Conservation (phyloP, 1,139 yeast species). For the Wickerhamomyces sp. region DNA sequence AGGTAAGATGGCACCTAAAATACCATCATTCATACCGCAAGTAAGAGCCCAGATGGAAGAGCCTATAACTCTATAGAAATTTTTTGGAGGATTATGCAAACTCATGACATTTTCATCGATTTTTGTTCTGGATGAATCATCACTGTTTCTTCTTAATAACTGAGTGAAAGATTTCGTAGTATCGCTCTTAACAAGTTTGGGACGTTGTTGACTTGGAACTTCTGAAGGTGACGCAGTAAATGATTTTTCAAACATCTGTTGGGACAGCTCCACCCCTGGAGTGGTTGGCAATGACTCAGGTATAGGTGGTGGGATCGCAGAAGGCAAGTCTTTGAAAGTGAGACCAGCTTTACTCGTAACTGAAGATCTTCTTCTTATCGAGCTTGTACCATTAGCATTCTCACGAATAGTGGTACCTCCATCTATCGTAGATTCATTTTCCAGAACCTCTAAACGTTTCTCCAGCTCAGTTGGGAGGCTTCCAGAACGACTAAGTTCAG, state of each 20-base stretch:
- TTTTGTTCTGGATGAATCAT: background rate
- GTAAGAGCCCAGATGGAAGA: slow-evolving; percentile 39
- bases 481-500: too few relatives aligned
- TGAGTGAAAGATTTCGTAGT: slow-evolving; percentile 13
- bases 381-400: background rate
- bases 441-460: background rate
- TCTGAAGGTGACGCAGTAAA: background rate
- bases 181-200: slow-evolving; percentile 6
- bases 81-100: slow-evolving; percentile 37
- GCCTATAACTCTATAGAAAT: slow-evolving; percentile 38
- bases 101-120: slow-evolving; percentile 8
- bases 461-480: background rate
- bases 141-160: slow-evolving; percentile 1
- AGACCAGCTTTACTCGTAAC: slow-evolving; percentile 8
- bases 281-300: slow-evolving; percentile 33
- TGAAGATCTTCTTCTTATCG: slow-evolving; percentile 12
- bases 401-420: background rate
- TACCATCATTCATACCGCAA: slow-evolving; percentile 36
- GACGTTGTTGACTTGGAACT: slow-evolving; percentile 10
- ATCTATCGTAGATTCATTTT: background rate
- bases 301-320: slow-evolving; percentile 21
- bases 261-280: slow-evolving; percentile 28
- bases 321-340: slow-evolving; percentile 10
- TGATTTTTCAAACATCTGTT: slow-evolving; percentile 8
- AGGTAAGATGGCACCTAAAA: slow-evolving; percentile 42